Base-by-base conservation (phyloP, 108 stramenopile genomes). In the Stephanodiscus minutulus region DNA sequence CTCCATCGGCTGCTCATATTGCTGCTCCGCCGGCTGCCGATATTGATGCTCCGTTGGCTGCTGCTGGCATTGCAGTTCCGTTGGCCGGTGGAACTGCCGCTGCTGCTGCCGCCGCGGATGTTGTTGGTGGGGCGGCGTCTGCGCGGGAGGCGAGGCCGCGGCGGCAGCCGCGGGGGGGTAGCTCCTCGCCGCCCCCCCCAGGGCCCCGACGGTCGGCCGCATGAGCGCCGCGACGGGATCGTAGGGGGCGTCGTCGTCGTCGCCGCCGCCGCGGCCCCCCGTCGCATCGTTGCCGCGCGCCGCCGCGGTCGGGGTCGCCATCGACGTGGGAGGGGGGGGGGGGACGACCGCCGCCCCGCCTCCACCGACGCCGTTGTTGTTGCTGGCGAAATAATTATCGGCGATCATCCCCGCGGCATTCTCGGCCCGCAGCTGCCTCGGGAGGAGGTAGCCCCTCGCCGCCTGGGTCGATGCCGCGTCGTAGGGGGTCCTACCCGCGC, bases 391-490 rank as follows among this genome's bases (percentile, higher is more conserved):
- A 48, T 18, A 2, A 48, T 48, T 7, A 11, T 24, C 15, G 29
- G 0, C 12, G 29, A 5, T 31, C 27, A 17, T 33, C 29, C 29
- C 55, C 61, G 91, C 85, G n/a, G 88, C 91, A 81, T 91, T 93
- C 72, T 96, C 92, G 29, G 70, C 43, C 66, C 92, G 95, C 66
- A 96, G 68, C 61, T 96, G 95, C 17, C 84, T 77, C 27, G 95
- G 95, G 36, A 96, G 61, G 25, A 96, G 71, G 66, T 89, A 90
- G 61, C 93, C 91, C 35, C 92, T 77, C 18, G 93, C 85, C 0
- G 79, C 53, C 68, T 89, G 80, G 1, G 72, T 46, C 2, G 84
- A 72, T 12, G 88, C 92, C 17, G 88, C 81, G 73, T 96, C 95
- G 79, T 96, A 96, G 22, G 95, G 87, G 1, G 92, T 91, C 71